These are phyloP conservation scores for Dimocarpus longan DNA, from an alignment of 345 rosid genomes.

Conservation along the genomic window DNA sequence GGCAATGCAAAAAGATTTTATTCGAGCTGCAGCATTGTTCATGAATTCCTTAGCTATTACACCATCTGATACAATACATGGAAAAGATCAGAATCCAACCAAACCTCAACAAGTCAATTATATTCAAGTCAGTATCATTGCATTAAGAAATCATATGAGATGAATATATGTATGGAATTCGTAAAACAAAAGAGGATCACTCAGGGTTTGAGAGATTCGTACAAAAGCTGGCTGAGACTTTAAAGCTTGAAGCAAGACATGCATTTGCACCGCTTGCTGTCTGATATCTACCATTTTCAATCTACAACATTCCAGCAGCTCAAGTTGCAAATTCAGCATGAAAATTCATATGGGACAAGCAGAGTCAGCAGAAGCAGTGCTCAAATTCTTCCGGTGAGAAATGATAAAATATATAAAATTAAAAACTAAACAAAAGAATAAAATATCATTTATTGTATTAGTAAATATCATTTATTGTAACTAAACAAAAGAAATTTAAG, in stretches of 20 bases:
- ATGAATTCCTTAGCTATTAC: background rate
- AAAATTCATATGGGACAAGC: too few species aligned
- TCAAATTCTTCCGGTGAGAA: too few species aligned
- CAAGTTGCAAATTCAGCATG: too few species aligned
- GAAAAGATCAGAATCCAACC: background rate
- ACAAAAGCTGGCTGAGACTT: background rate
- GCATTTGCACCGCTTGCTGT: too few species aligned
- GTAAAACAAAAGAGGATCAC: background rate
- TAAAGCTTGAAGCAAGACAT: background rate
- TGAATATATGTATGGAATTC: background rate
- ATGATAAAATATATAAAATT: too few species aligned
- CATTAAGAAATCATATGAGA: background rate
- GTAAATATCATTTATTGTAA: too few species aligned
- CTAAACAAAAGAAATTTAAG: too few species aligned
- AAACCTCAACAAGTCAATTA: background rate
- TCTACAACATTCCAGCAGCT: too few species aligned
- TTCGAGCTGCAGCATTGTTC: background rate
- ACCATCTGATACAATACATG: background rate
- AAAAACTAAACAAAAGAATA: too few species aligned
- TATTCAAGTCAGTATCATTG: background rate
- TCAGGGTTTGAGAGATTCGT: background rate
- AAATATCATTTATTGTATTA: too few species aligned
- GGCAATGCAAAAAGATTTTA: background rate
- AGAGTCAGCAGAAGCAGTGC: too few species aligned
- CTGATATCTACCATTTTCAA: too few species aligned